Conservation (phyloP, 2,329 filamentous ascomycete genomes). For the Fusarium kyushuense region DNA sequence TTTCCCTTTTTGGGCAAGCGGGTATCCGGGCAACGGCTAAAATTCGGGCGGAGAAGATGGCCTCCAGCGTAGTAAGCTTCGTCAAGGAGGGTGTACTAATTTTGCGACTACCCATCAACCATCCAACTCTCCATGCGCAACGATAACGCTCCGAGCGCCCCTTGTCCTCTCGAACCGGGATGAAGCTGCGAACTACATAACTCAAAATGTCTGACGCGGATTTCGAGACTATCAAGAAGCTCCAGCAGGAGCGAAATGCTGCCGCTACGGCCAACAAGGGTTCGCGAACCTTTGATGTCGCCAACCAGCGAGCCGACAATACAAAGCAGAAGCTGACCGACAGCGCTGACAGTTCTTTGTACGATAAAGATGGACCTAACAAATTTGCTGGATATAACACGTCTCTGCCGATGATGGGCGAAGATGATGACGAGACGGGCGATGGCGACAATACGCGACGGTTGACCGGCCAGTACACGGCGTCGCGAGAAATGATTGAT, state of each 20-base stretch:
- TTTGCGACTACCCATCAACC: slow-evolving; percentile 49
- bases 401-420: slow-evolving; percentile 84
- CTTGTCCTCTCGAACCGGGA: slow-evolving; percentile 58
- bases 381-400: slow-evolving; percentile 91
- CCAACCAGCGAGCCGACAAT: slow-evolving; percentile 85
- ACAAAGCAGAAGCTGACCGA: slow-evolving; percentile 94
- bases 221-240: slow-evolving; percentile 87
- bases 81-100: slow-evolving; percentile 42
- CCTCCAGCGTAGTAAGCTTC: slow-evolving; percentile 47
- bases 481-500: slow-evolving; percentile 89
- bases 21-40: slow-evolving; percentile 48
- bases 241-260: slow-evolving; percentile 93
- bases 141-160: slow-evolving; percentile 51
- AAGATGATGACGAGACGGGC: slow-evolving; percentile 82
- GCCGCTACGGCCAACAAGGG: slow-evolving; percentile 82
- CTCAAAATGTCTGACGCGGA: slow-evolving; percentile 79
- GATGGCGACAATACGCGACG: slow-evolving; percentile 79
- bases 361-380: slow-evolving; percentile 81
- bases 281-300: slow-evolving; percentile 81
- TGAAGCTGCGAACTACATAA: slow-evolving; percentile 54
- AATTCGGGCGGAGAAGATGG: slow-evolving; percentile 48
- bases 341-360: slow-evolving; percentile 87
- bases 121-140: slow-evolving; percentile 54
- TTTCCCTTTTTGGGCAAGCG: slow-evolving; percentile 22
- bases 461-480: slow-evolving; percentile 95